Conservation (phyloP, 257 asterid genomes). For the Mentha longifolia region DNA sequence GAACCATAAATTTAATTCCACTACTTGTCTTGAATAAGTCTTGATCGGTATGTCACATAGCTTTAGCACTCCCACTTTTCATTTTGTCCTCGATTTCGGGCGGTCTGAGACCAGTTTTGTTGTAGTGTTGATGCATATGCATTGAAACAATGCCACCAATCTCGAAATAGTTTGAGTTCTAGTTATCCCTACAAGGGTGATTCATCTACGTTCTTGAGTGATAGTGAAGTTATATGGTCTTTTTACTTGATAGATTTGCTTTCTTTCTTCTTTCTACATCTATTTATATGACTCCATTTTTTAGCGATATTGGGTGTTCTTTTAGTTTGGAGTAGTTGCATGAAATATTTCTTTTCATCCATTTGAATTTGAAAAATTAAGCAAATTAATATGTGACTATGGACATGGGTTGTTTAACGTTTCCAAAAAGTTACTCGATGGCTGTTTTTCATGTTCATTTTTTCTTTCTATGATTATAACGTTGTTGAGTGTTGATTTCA, state of each 20-base stretch:
- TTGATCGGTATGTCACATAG: background rate
- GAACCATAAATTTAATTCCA: slow-evolving; percentile 47
- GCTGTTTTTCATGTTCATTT: too few species aligned
- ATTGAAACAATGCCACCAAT: background rate
- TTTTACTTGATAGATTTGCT: background rate
- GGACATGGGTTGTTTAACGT: too few species aligned
- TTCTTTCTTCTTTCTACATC: background rate
- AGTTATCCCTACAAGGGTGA: background rate
- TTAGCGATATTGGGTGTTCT: too few species aligned
- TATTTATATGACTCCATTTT: background rate
- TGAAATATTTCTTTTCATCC: too few species aligned
- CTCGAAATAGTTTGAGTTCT: too few species aligned
- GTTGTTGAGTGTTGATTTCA: too few species aligned
- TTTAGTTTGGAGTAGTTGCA: too few species aligned
- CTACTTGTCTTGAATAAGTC: background rate
- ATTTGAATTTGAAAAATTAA: too few species aligned
- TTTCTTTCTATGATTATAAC: too few species aligned
- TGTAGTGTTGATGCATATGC: background rate
- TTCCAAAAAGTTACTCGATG: too few species aligned
- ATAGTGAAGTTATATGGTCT: background rate
- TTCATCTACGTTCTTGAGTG: background rate
- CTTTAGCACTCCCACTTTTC: background rate
- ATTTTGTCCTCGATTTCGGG: background rate
- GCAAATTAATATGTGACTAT: too few species aligned
- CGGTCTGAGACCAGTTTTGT: too few species aligned